Evolutionary conservation across 192 early-diverging fungal genomes (phyloP).

Genomic region (Linnemannia schmuckeri): DNA sequence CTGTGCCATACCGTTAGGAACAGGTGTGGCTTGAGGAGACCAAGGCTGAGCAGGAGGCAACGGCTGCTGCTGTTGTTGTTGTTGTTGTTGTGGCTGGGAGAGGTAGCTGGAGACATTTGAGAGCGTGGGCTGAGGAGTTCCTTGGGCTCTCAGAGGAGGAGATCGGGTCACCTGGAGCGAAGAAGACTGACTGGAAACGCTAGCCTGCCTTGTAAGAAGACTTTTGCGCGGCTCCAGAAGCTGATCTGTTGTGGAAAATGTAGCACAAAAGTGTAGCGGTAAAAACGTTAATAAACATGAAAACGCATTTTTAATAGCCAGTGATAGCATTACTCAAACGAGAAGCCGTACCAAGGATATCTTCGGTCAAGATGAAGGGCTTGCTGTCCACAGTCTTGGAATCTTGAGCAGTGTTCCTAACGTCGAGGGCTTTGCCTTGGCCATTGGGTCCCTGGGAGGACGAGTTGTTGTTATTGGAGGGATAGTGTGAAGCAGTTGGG

Average conservation of each 20-base stretch:
- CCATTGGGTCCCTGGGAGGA: neutral
- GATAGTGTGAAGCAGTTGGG: neutral
- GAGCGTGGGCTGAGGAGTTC: slow-evolving; percentile 9
- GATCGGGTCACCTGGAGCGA: slow-evolving; percentile 1
- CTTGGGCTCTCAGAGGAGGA: slow-evolving; percentile 15
- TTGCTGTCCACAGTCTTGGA: slow-evolving; percentile 14
- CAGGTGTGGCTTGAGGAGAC: slow-evolving; percentile 4
- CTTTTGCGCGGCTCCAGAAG: slow-evolving; percentile 30
- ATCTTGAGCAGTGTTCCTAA: neutral
- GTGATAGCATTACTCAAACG: too few relatives aligned
- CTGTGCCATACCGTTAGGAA: neutral
- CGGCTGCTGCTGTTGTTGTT: slow-evolving; percentile 15
- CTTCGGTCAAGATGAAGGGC: slow-evolving; percentile 36
- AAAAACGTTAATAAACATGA: neutral
- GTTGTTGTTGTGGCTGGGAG: slow-evolving; percentile 30
- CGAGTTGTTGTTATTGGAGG: neutral
- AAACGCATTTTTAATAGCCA: neutral
- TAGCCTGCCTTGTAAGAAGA: slow-evolving; percentile 12
- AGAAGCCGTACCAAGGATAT: slow-evolving; percentile 32
- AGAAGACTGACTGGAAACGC: slow-evolving; percentile 40
- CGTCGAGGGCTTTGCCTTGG: neutral
- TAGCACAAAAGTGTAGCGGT: neutral
- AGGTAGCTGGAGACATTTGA: slow-evolving; percentile 15
- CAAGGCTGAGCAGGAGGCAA: slow-evolving; percentile 10
- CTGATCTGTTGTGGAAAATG: slow-evolving; percentile 16